These are phyloP conservation scores for Komagataella ulmi DNA, from an alignment of 805 yeast genomes.

Conservation along the genomic window DNA sequence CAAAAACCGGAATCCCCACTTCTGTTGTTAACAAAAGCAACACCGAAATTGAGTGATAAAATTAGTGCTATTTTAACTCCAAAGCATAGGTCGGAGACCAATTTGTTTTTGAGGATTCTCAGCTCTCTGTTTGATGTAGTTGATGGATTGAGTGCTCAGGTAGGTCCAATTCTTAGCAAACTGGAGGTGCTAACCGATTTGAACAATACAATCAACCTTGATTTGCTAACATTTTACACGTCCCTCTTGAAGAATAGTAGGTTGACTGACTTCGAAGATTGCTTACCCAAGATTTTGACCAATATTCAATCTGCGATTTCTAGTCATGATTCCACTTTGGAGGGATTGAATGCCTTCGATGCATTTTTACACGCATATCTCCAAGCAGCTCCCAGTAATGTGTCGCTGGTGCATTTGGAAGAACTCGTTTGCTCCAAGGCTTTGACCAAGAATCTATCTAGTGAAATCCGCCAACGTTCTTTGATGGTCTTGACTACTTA, in stretches of 20 bases:
- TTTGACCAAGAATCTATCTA: conserved; percentile 16
- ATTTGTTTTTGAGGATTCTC: conserved; percentile 11
- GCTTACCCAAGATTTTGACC: conserved; percentile 9
- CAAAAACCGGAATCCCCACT: background rate
- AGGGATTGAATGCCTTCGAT: conserved; percentile 11
- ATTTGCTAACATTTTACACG: conserved; percentile 21
- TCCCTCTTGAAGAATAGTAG: conserved; percentile 18
- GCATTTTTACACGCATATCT: conserved; percentile 8
- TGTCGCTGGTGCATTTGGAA: background rate
- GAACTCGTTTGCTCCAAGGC: conserved; percentile 8
- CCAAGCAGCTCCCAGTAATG: background rate
- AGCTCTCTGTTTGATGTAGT: conserved; percentile 13
- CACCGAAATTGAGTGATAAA: background rate
- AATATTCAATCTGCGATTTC: conserved; percentile 9
- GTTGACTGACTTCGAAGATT: conserved; percentile 16
- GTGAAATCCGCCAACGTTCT: conserved; percentile 18
- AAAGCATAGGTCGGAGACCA: conserved; percentile 3
- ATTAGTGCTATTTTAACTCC: conserved; percentile 3
- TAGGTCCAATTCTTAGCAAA: conserved; percentile 8
- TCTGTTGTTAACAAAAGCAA: background rate
- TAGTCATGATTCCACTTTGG: conserved; percentile 18
- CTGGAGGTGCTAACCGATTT: conserved; percentile 9
- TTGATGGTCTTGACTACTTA: conserved; percentile 3
- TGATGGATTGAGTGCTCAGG: conserved; percentile 10
- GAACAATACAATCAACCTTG: conserved; percentile 15